Evolutionary conservation across 257 asterid genomes (phyloP), one percentile per base, ranked within the genome.

Genomic region (Fraxinus excelsior): DNA sequence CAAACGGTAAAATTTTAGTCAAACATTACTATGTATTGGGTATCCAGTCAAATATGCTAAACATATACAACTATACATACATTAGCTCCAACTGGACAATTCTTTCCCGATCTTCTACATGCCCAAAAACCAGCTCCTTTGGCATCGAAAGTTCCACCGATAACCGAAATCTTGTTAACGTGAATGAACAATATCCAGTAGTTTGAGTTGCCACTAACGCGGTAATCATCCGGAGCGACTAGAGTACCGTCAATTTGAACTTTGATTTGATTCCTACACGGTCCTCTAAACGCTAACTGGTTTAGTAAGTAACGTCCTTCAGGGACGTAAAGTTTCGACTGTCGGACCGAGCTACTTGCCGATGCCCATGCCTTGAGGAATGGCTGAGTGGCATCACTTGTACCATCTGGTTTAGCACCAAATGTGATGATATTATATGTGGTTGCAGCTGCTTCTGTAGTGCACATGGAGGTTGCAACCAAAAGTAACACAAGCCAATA

Each of bases 61-160:
- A 53, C 25, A 19, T 19, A 19, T 53, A 19, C 7, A 53, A 0
- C 0, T 18, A 19, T 5, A 19, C 65, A 3, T n/a, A 89, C 96
- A 88, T 92, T 86, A 56, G 91, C 92, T 71, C 92, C 92, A 69
- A 37, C 80, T 3, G 94, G 94, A 76, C 96, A 91, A 77, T 79
- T 88, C 46, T 68, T 77, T 38, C 92, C 91, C 42, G 85, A 79
- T 32, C 69, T 70, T 67, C 83, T 83, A 74, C 94, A 91, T 5
- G 77, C 84, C 96, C 94, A 90, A 28, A 87, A 84, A 0, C 85
- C 83, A 46, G 86, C 84, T 5, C 91, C 96, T 9, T 80, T 87
- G 19, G 88, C 96, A 69, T 90, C 93, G 9, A 90, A 67, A 0
- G 80, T 51, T 19, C 96, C 92, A 1, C 96, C 92, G 4, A 76